phyloP scores from a whole-genome alignment of 2,329 filamentous ascomycete genomes.

The Epichloe typhina region DNA sequence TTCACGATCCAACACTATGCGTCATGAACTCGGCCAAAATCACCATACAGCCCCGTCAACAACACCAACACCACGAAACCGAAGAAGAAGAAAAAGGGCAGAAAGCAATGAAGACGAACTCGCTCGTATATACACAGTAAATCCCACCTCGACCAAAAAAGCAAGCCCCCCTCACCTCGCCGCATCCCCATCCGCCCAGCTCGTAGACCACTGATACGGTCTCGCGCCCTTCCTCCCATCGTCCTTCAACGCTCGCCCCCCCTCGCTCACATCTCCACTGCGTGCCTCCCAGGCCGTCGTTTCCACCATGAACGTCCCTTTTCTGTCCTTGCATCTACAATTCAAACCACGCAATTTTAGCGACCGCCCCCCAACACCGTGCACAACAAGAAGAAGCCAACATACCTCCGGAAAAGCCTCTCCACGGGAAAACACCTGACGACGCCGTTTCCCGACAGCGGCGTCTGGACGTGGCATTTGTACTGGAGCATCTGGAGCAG shows the following conservation, averaged over 20 bases:
- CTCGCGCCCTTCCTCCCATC: conserved; percentile 5
- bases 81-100: neutral
- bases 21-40: too few species aligned
- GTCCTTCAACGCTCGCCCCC: neutral
- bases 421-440: conserved; percentile 45
- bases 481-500: conserved; percentile 48
- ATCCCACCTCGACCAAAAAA: neutral
- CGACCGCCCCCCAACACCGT: conserved; percentile 1
- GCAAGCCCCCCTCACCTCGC: conserved; percentile 8
- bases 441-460: conserved; percentile 29
- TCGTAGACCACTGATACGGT: conserved; percentile 21
- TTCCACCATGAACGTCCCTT: conserved; percentile 46
- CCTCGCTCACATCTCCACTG: conserved; percentile 3
- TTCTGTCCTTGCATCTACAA: conserved; percentile 43
- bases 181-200: conserved; percentile 21
- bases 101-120: neutral
- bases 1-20: too few species aligned
- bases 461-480: conserved; percentile 40
- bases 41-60: too few species aligned
- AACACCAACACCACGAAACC: neutral
- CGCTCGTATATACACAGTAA: neutral
- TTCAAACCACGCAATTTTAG: neutral
- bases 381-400: conserved; percentile 1
- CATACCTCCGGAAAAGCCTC: conserved; percentile 47
- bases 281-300: conserved; percentile 49